Conservation (phyloP, 2,329 filamentous ascomycete genomes). For the Colletotrichum destructivum region DNA sequence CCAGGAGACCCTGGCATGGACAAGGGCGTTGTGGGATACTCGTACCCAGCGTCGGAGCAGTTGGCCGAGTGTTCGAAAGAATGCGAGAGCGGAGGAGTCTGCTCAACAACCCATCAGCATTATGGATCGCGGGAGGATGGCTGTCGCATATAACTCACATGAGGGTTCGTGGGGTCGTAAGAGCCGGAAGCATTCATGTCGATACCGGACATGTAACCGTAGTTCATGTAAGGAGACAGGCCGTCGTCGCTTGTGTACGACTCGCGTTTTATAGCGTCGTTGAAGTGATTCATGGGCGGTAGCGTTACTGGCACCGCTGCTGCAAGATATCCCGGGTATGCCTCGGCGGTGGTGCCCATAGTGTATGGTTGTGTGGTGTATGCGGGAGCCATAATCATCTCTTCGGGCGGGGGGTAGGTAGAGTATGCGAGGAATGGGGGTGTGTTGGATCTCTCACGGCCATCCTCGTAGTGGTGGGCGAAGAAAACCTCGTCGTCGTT, state of each 20-base stretch:
- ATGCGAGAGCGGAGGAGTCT: conserved; percentile 85
- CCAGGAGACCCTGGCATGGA: conserved; percentile 81
- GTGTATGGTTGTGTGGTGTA: conserved; percentile 67
- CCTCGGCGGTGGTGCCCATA: conserved; percentile 65
- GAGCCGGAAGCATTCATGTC: conserved; percentile 73
- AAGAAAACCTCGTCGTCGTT: conserved; percentile 79
- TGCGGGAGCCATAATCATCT: conserved; percentile 73
- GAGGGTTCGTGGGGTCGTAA: conserved; percentile 79
- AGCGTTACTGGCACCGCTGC: conserved; percentile 72
- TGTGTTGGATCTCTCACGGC: conserved; percentile 78
- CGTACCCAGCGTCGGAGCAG: conserved; percentile 74
- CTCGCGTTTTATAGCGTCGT: conserved; percentile 78
- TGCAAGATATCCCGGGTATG: conserved; percentile 71
- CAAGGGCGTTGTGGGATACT: conserved; percentile 79
- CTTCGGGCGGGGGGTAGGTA: conserved; percentile 77
- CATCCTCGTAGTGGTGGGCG: conserved; percentile 67
- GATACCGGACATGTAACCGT: conserved; percentile 75
- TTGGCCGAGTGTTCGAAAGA: conserved; percentile 78
- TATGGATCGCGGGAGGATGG: conserved; percentile 58
- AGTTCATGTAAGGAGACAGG: conserved; percentile 78
- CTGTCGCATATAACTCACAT: conserved; percentile 76
- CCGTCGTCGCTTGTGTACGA: conserved; percentile 69
- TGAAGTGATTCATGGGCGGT: conserved; percentile 76
- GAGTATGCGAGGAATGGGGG: conserved; percentile 79
- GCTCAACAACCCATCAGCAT: conserved; percentile 65